Percentiles rank a stretch among this genome's conserved stretches.
phyloP scores from a whole-genome alignment of 768 basidiomycete genomes.

The Lactarius psammicola region DNA sequence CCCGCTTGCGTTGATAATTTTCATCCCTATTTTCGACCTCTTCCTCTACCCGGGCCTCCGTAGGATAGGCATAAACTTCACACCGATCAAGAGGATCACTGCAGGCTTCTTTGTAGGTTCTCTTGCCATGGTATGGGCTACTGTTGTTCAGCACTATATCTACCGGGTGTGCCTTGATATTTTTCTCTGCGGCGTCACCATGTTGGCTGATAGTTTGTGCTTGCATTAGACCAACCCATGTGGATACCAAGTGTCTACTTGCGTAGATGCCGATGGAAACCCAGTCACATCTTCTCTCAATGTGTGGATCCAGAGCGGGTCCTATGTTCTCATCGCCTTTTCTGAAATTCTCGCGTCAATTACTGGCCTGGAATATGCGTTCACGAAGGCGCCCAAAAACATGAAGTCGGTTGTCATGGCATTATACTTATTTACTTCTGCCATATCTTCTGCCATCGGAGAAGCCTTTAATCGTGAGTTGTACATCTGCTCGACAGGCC shows the following conservation, averaged over 20 bases:
- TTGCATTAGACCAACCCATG: conserved; percentile 41
- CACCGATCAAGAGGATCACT: too few relatives aligned
- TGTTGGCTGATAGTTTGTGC: background rate
- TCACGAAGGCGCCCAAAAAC: conserved; percentile 85
- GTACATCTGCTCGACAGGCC: background rate
- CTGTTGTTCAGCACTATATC: too few relatives aligned
- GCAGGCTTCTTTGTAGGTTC: too few relatives aligned
- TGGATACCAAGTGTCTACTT: conserved; percentile 52
- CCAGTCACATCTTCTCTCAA: conserved; percentile 60
- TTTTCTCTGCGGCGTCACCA: background rate
- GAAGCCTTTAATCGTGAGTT: conserved; percentile 70
- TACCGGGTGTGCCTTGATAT: conserved; percentile 27
- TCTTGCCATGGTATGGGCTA: too few relatives aligned
- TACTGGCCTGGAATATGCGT: too few relatives aligned
- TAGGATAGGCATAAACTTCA: too few relatives aligned
- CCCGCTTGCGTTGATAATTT: too few relatives aligned
- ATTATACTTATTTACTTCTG: conserved; percentile 44
- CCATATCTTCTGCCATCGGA: conserved; percentile 59
- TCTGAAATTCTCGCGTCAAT: too few relatives aligned
- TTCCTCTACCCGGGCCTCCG: too few relatives aligned
- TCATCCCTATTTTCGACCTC: too few relatives aligned
- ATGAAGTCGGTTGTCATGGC: conserved; percentile 85
- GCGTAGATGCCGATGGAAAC: conserved; percentile 46
- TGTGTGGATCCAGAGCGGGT: too few relatives aligned
- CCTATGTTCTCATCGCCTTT: too few relatives aligned